Evolutionary conservation across 768 basidiomycete species (phyloP), one percentile per base, ranked within the genome.

Genomic region (Sarcomyxa edulis): DNA sequence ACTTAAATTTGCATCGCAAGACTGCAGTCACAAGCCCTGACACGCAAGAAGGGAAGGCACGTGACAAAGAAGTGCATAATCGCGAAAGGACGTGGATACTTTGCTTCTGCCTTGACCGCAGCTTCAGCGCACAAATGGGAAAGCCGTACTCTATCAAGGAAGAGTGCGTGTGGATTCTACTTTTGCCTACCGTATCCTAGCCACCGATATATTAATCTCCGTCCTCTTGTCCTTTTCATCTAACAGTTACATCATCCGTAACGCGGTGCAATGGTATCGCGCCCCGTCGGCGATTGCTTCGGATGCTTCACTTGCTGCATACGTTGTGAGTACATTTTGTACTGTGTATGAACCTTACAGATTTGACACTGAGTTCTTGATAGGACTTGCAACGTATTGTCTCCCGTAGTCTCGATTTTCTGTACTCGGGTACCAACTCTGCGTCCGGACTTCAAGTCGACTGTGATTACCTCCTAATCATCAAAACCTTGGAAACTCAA

Each of bases 41-140:
- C 44, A 81, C 83, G 1, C 68, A 81, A n/a, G 92, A 94, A 53
- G 87, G 82, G 23, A 75, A 73, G 37, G 77, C 82, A 16, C 78
- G 86, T 37, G 90, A 88, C 52, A 60, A 73, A 42, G 88, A 98
- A 64, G 81, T 96, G 9, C 83, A 88, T 61, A 99, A 97, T 58
- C 78, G 96, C 31, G 94, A 98, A 61, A 68, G 96, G 33, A 91
- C 92, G 7, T 99, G 96, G 96, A 66, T 96, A 35, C 60, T 91
- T 43, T 92, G 88, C 51, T 93, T 81, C 57, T 75, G 74, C 40
- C 70, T 96, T 23, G 94, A 97, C 56, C 73, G 91, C 45, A 95
- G 92, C 50, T 74, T 85, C 42, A 89, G 91, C 48, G 88, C 94
- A 1, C 93, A 95, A 62, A 91, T 97, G 91, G 94, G 94, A 30